Evolutionary conservation across 768 basidiomycete species (phyloP).

Genomic region (Strobilomyces dryophilus): DNA sequence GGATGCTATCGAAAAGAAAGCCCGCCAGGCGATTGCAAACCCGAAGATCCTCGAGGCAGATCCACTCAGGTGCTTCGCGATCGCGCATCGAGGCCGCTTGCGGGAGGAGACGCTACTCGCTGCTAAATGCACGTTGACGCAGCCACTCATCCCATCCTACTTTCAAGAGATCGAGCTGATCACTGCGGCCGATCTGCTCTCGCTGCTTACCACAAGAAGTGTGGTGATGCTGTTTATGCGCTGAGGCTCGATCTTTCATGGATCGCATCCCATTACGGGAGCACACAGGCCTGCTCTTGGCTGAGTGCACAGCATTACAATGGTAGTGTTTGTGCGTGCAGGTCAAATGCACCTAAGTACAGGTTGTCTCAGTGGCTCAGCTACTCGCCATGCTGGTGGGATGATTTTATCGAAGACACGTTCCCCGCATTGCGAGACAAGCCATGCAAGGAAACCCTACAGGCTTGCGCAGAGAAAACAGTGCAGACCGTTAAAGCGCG

Average conservation of each 20-base stretch:
- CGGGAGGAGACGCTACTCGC: neutral
- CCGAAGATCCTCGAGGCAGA: neutral
- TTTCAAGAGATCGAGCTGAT: neutral
- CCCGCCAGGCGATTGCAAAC: neutral
- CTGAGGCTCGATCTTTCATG: neutral
- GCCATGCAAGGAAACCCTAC: conserved; percentile 14
- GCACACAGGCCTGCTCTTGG: neutral
- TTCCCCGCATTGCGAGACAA: conserved; percentile 14
- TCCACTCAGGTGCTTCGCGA: neutral
- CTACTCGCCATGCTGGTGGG: conserved; percentile 14
- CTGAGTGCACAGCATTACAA: neutral
- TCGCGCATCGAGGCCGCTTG: neutral
- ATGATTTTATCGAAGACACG: conserved; percentile 7
- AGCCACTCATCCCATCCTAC: neutral
- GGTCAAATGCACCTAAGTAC: neutral
- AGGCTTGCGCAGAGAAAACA: neutral
- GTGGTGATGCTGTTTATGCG: neutral
- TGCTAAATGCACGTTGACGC: neutral
- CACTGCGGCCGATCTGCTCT: neutral
- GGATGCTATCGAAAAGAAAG: neutral
- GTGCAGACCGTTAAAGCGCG: neutral
- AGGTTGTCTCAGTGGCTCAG: neutral
- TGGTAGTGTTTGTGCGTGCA: neutral
- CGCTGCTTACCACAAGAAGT: neutral
- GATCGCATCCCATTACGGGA: neutral